phyloP scores from a whole-genome alignment of 371 early-diverging fungal genomes.

The Lichtheimia ornata region DNA sequence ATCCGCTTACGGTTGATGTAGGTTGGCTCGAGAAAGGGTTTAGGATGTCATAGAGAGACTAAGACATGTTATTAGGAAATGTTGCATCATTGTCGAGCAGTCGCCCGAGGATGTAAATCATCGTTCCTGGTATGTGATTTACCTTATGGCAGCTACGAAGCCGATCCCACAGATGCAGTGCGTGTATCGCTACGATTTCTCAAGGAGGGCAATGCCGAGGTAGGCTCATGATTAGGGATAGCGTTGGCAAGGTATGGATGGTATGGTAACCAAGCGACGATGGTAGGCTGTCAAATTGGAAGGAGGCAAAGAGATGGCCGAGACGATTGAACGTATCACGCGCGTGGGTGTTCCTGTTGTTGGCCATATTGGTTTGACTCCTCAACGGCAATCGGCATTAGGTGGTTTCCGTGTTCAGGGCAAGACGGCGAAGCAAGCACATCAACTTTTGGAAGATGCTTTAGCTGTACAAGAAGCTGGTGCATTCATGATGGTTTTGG shows the following conservation, averaged over 20 bases:
- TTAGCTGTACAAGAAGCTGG: slow-evolving; percentile 90
- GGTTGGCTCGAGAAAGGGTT: not conserved
- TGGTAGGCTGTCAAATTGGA: slow-evolving; percentile 91
- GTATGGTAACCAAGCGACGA: not conserved
- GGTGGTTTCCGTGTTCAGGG: slow-evolving; percentile 95
- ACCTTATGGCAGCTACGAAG: slow-evolving; percentile 93
- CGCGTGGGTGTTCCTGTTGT: slow-evolving; percentile 89
- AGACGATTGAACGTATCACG: slow-evolving; percentile 73
- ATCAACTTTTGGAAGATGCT: slow-evolving; percentile 81
- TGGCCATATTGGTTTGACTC: slow-evolving; percentile 94
- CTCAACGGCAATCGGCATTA: slow-evolving; percentile 84
- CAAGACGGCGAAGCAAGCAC: slow-evolving; percentile 78
- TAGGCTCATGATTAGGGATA: slow-evolving; percentile 15
- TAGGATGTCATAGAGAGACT: not conserved
- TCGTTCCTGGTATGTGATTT: slow-evolving; percentile 87
- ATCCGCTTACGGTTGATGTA: slow-evolving; percentile 85
- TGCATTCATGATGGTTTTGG: slow-evolving; percentile 90
- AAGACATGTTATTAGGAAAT: slow-evolving; percentile 67
- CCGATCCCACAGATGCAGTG: slow-evolving; percentile 73
- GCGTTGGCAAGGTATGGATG: not conserved
- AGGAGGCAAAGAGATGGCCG: slow-evolving; percentile 85
- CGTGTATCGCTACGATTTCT: slow-evolving; percentile 77
- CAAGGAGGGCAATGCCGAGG: slow-evolving; percentile 88
- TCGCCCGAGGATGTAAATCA: slow-evolving; percentile 74
- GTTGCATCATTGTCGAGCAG: slow-evolving; percentile 93